phyloP scores from a whole-genome alignment of 2,329 filamentous ascomycete genomes.

The Monilinia vaccinii-corymbosi region DNA sequence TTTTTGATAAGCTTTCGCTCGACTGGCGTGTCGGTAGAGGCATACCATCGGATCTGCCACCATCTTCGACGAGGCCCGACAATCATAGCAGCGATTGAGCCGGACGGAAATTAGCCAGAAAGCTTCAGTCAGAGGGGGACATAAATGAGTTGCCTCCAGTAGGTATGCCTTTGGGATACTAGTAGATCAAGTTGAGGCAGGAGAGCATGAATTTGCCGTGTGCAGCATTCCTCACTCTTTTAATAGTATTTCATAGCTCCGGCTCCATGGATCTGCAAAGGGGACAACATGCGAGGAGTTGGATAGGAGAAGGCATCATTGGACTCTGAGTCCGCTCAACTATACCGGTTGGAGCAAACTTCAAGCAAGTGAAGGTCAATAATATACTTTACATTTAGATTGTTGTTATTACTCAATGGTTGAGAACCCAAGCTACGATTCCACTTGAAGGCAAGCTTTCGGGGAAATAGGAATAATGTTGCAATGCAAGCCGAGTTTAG shows the following conservation, averaged over 20 bases:
- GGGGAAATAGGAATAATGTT: too few relatives aligned
- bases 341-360: too few relatives aligned
- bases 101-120: background rate
- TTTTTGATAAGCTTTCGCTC: conserved; percentile 45
- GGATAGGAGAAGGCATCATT: background rate
- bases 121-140: background rate
- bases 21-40: conserved; percentile 38
- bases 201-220: background rate
- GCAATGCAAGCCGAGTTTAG: too few relatives aligned
- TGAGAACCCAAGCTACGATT: too few relatives aligned
- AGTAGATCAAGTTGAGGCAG: background rate
- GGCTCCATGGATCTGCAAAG: background rate
- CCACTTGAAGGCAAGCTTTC: too few relatives aligned
- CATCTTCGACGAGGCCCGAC: background rate
- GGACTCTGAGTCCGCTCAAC: background rate
- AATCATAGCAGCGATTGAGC: background rate
- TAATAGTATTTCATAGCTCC: background rate
- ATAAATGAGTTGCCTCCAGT: background rate
- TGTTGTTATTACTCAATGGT: too few relatives aligned
- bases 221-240: background rate
- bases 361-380: too few relatives aligned
- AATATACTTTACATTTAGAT: too few relatives aligned
- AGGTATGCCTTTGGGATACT: background rate
- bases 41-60: conserved; percentile 35
- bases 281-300: background rate